Conservation (phyloP, 345 rosid genomes). For the Gossypium bickii region DNA sequence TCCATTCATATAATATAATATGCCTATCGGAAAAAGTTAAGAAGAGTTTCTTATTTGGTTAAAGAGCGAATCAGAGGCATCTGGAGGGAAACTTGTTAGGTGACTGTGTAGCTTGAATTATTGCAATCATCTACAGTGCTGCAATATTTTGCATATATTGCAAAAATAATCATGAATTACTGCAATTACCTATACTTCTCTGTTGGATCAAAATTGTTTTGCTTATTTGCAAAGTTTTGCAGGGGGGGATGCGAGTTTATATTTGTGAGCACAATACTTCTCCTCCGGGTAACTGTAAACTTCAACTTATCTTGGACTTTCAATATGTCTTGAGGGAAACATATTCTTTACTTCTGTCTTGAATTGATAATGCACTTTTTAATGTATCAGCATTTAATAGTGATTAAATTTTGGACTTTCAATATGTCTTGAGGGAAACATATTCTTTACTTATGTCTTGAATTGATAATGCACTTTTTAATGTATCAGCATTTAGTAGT, state of each 20-base stretch:
- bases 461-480: too few relatives aligned
- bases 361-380: too few relatives aligned
- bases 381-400: too few relatives aligned
- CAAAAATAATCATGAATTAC: background rate
- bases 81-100: background rate
- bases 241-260: conserved; percentile 81
- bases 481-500: background rate
- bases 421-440: background rate
- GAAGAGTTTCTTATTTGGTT: background rate
- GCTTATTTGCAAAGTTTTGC: conserved; percentile 24
- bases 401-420: background rate
- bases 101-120: background rate
- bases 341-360: too few relatives aligned
- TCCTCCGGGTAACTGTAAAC: conserved; percentile 58
- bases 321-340: background rate
- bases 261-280: conserved; percentile 77
- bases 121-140: background rate
- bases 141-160: too few relatives aligned
- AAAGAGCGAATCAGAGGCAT: background rate
- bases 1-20: background rate
- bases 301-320: background rate
- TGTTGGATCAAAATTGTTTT: background rate
- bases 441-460: too few relatives aligned
- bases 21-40: background rate
- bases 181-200: background rate